Evolutionary conservation across 2,329 filamentous ascomycete species (phyloP), one percentile per base, ranked within the genome.

Genomic region (Cladosporium colombiae): DNA sequence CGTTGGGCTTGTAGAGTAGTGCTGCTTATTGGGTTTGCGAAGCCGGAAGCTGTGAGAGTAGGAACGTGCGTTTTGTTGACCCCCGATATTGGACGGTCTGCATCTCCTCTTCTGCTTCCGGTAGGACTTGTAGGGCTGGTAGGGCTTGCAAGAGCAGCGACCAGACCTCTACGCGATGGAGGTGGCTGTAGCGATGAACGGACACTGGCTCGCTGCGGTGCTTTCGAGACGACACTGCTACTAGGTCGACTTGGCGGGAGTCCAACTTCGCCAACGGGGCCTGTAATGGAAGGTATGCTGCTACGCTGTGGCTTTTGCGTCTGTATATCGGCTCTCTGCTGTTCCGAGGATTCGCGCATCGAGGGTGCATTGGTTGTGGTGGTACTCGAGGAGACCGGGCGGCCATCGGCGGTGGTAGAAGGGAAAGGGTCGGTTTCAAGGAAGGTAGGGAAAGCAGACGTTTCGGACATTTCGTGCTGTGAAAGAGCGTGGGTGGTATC

Each of bases 1-100:
- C 94, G 85, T 79, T 98, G 95, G 64, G 93, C 93, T 79, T 98
- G 94, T 60, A 98, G 83, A 76, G 92, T 90, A 77, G 97, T 93
- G 27, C 94, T 96, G 80, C 93, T 98, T 92, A 99, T 96, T 46
- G 95, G 95, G 25, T 90, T 90, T 76, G 96, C 97, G 81, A 99
- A 98, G 63, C 92, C 94, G 74, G 94, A 91, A 18, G 92, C 90
- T 35, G 33, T 63, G 62, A 99, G 82, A 1, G 91, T 93, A 1
- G 95, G 93, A 23, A 96, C 93, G 82, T 99, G 95, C 50, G 91
- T 95, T 74, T 89, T 87, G 75, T 89, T 93, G 37, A 71, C 64
- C 55, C 90, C 84, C 50, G 91, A 84, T 70, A 89, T 94, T 18
- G 83, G 84, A 65, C 73, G 75, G 75, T 64, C 74, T 23, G 46